Base-by-base conservation (phyloP, 176 grass and related monocot species). In the Aegilops sharonensis region DNA sequence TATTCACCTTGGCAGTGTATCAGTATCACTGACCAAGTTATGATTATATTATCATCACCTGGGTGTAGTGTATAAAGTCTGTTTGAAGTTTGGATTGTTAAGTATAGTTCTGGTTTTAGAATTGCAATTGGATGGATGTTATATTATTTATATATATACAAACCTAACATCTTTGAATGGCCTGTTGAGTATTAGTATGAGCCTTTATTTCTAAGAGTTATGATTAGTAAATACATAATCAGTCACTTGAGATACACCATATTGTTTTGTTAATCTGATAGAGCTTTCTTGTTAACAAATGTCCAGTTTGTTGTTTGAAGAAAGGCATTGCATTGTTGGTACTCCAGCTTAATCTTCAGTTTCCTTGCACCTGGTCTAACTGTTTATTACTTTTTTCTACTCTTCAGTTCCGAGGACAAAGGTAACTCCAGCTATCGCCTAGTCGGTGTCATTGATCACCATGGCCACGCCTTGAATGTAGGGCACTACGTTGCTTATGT, bases 401-500 rank as follows among this genome's bases (percentile, higher is more conserved):
- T 77, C 64, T 80, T 81, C 83, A 92, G 90, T 43, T 82, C 63
- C 7, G 21, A 37, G 54, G 85, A 90, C 70, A 86, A 78, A 50
- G 70, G 54, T 21, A 90, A 88, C 2, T 39, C 17, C 59, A 73
- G 10, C 1, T 95, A 88, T 66, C 75, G n/a, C n/a, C 83, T 92
- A 47, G 75, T 88, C 78, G 90, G 88, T 32, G 83, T 88, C 3
- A 65, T 92, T 23, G 88, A 88, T 59, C 93, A 95, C 64, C 20
- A 10, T n/a, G 93, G 81, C n/a, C 8, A 6, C 23, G 25, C 8
- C 9, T 15, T 36, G 32, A 8, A 25, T 39, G 3, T 7, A 13
- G 93, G 90, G 11, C 93, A 95, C 81, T 90, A 84, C 64, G 10
- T 94, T 20, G 88, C 93, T 57, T 94, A 90, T 64, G 85, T 94